Percentiles rank a stretch among this genome's conserved stretches.
Evolutionary conservation across 2,329 filamentous ascomycete genomes (phyloP).

Genomic region (Cladophialophora bantiana): DNA sequence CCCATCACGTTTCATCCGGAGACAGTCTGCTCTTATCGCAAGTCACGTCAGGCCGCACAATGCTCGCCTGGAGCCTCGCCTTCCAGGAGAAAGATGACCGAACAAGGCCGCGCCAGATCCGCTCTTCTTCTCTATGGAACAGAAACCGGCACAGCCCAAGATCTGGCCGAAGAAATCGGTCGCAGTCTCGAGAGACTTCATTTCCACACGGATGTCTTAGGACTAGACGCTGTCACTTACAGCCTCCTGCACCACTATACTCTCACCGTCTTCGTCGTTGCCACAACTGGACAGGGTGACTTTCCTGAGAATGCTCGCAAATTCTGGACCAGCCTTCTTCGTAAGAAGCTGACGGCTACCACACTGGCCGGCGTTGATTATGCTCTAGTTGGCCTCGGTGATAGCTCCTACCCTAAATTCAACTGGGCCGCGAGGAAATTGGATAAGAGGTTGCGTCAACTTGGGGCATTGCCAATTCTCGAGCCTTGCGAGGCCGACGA

Average conservation of each 20-base stretch:
- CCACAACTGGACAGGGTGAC: slow-evolving; percentile 94
- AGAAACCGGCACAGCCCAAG: slow-evolving; percentile 93
- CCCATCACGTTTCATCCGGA: background rate
- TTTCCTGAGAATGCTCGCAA: slow-evolving; percentile 80
- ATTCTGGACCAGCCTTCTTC: slow-evolving; percentile 86
- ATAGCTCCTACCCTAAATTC: slow-evolving; percentile 94
- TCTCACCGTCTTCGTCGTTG: slow-evolving; percentile 74
- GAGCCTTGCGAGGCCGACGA: slow-evolving; percentile 88
- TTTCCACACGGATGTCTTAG: slow-evolving; percentile 76
- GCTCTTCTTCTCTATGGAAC: slow-evolving; percentile 87
- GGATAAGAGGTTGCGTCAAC: slow-evolving; percentile 79
- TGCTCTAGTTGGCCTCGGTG: slow-evolving; percentile 87
- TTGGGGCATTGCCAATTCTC: slow-evolving; percentile 80
- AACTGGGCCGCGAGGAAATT: slow-evolving; percentile 94
- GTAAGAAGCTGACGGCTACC: slow-evolving; percentile 75
- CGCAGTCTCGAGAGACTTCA: slow-evolving; percentile 76
- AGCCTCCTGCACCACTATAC: slow-evolving; percentile 46
- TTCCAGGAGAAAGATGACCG: slow-evolving; percentile 21
- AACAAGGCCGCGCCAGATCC: slow-evolving; percentile 37
- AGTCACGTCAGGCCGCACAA: background rate
- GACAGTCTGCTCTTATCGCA: background rate
- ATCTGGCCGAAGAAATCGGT: slow-evolving; percentile 85
- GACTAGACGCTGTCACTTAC: slow-evolving; percentile 67
- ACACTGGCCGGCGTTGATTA: slow-evolving; percentile 75
- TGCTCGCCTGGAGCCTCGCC: slow-evolving; percentile 8